Percentiles rank a stretch among this genome's conserved stretches.
Conservation (phyloP, 768 basidiomycete genomes). For the Xerocomus spinulosus region DNA sequence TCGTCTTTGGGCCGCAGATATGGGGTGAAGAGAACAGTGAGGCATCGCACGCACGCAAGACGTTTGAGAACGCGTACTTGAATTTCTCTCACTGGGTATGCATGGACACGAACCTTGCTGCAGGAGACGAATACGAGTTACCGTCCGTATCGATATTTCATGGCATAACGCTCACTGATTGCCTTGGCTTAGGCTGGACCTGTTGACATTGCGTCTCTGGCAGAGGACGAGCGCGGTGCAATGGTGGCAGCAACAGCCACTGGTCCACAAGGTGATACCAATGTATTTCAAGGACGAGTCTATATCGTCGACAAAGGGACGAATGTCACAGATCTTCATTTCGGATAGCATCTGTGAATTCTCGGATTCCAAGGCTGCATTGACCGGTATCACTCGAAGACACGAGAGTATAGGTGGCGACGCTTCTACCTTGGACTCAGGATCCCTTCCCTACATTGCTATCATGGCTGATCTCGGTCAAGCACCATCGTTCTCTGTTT, state of each 20-base stretch:
- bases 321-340: neutral
- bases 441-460: neutral
- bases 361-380: neutral
- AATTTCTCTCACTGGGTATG: neutral
- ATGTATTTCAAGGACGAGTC: neutral
- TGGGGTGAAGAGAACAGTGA: neutral
- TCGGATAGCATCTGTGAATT: neutral
- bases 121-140: neutral
- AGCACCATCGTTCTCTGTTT: too few species aligned
- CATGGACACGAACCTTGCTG: neutral
- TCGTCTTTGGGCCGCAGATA: conserved; percentile 4
- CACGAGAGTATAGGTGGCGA: neutral
- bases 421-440: neutral
- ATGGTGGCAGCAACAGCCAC: neutral
- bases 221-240: neutral
- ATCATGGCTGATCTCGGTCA: neutral
- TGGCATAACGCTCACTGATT: neutral
- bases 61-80: neutral
- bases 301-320: too few species aligned
- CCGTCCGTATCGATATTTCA: neutral
- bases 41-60: neutral
- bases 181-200: neutral
- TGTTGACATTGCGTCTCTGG: neutral
- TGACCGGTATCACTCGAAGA: neutral
- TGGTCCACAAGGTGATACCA: neutral